Evolutionary conservation across 257 asterid genomes (phyloP), one percentile per base, ranked within the genome.

Genomic region (Voacanga thouarsii): DNA sequence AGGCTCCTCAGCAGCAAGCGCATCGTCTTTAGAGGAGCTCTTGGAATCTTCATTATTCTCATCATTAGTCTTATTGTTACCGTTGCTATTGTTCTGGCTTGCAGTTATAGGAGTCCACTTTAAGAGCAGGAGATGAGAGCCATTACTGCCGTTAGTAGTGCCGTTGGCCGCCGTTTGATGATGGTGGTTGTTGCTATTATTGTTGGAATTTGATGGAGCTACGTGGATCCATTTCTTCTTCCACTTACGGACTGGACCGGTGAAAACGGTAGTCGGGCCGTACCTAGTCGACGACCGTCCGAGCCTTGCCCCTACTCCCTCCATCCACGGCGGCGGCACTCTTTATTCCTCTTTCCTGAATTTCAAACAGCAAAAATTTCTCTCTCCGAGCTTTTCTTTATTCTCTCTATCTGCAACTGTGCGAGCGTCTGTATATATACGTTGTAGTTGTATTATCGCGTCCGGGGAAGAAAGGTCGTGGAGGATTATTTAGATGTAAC

Each of bases 241-340:
- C 98, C 98, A 94, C 89, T 78, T 89, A 30, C 98, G 93, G 43
- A 94, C 98, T 55, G 96, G 97, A 1, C 97, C 97, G 28, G 97
- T 89, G 87, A 94, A 94, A n/a, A 92, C 97, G 51, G 96, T 83
- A 30, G 98, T 74, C 47, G 97, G 94, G 56, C 94, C 97, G 87
- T 90, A 94, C n/a, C 98, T 91, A 68, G 92, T 71, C 24, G 98
- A 94, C 50, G 97, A 87, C 78, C 98, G 91, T 50, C 98, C 98
- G 15, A 91, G 83, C 59, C 98, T 84, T 49, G 94, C 96, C 75
- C 98, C 98, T 21, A 94, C 97, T 43, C 97, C 98, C 89, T 94
- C 98, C 98, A 92, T 94, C 80, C 82, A 64, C 79, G 76, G 80
- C 83, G 83, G 78, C 73, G 82, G 75, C 74, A 47, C 39, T 37